Evolutionary conservation across 768 basidiomycete species (phyloP), one percentile per base, ranked within the genome.

Genomic region (Xerocomellus chrysenteron): DNA sequence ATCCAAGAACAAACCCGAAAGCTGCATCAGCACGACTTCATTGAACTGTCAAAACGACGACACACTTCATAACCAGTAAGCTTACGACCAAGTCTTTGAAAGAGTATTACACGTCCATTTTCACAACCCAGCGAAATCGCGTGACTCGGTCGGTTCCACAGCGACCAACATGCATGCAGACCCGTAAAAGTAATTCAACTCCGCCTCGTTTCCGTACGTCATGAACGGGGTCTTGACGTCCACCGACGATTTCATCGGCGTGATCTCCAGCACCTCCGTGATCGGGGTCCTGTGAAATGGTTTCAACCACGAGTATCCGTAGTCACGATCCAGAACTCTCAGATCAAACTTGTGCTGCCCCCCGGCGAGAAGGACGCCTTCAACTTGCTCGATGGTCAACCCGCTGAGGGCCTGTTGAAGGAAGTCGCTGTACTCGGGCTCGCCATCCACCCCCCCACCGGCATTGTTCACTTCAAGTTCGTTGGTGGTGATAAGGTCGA

Each of bases 141-240:
- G 58, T 0, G 51, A 44, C 12, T 45, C 56, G 0, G 48, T 54
- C 0, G 55, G 36, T 41, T 30, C 56, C 12, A 60, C 43, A 7
- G 47, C 30, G 14, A 60, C 35, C 45, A 64, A 42, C 55, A 63
- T 57, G 49, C 55, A 64, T 4, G 56, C 62, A 26, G 47, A 54
- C 21, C 55, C 62, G n/a, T 64, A 60, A 46, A 60, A 60, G 39
- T 19, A 60, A 0, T 14, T 32, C 52, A 59, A 6, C 5, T 46
- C 33, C 3, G 50, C 35, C 26, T 59, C 10, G 21, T 62, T 56
- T 1, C 57, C 54, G 21, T 54, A 56, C 2, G 30, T 8, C 47
- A 56, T 42, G n/a, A 47, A 42, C 2, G 50, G 1, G 8, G 41
- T 36, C 41, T 9, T 44, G 28, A 49, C 0, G 0, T 49, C 5